phyloP scores from a whole-genome alignment of 192 early-diverging fungal species.

The Phlyctochytrium planicorne region DNA sequence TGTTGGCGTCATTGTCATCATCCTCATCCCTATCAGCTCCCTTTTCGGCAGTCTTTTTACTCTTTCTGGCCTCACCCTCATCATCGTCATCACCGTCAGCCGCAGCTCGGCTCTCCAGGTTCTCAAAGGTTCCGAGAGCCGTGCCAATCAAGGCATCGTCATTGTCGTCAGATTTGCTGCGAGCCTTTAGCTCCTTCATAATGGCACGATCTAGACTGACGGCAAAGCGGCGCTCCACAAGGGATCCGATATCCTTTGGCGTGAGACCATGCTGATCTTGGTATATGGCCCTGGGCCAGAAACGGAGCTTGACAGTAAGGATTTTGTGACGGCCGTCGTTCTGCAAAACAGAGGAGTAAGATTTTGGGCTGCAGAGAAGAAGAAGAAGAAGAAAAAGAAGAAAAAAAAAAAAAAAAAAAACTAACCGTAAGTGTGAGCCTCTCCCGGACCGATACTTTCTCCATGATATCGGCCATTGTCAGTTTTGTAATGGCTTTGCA shows the following conservation, averaged over 20 bases:
- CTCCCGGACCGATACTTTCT: slow-evolving; percentile 83
- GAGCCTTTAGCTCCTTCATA: slow-evolving; percentile 71
- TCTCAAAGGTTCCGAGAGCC: slow-evolving; percentile 37
- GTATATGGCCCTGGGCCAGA: slow-evolving; percentile 83
- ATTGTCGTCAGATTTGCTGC: slow-evolving; percentile 30
- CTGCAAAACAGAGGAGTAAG: not conserved
- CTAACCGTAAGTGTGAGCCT: slow-evolving; percentile 43
- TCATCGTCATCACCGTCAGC: slow-evolving; percentile 29
- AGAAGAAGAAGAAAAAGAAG: slow-evolving; percentile 1
- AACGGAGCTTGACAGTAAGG: slow-evolving; percentile 75
- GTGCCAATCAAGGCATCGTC: slow-evolving; percentile 37
- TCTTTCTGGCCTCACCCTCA: slow-evolving; percentile 23
- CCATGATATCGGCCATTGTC: slow-evolving; percentile 80
- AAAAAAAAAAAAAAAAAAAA: not conserved
- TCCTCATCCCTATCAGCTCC: slow-evolving; percentile 30
- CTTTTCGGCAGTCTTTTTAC: slow-evolving; percentile 28
- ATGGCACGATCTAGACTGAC: slow-evolving; percentile 73
- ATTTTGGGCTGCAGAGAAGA: not conserved
- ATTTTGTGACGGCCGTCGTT: slow-evolving; percentile 62
- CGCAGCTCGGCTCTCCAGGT: slow-evolving; percentile 14
- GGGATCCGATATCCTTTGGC: slow-evolving; percentile 63
- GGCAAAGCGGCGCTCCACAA: slow-evolving; percentile 76
- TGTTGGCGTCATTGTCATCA: slow-evolving; percentile 61
- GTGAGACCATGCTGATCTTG: slow-evolving; percentile 72
- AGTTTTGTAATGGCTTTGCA: slow-evolving; percentile 73